phyloP scores from a whole-genome alignment of 2,329 filamentous ascomycete genomes.

The Didymella segeticola region DNA sequence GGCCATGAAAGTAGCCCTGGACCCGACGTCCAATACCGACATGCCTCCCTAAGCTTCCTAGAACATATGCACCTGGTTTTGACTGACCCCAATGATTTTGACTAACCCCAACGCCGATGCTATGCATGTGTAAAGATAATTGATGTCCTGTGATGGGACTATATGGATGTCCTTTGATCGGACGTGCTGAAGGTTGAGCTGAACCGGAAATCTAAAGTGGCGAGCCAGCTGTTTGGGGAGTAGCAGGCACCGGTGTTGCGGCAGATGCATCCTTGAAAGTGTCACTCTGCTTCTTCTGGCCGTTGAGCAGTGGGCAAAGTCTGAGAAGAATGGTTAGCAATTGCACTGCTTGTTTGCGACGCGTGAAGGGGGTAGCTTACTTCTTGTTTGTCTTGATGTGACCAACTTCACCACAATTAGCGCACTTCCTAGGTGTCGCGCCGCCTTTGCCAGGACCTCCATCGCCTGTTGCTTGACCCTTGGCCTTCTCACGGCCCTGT shows the following conservation, averaged over 20 bases:
- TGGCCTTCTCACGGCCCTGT: slow-evolving; percentile 88
- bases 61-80: neutral
- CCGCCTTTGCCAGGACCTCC: slow-evolving; percentile 55
- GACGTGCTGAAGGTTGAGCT: neutral
- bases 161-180: neutral
- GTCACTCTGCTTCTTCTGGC: slow-evolving; percentile 48
- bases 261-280: slow-evolving; percentile 46
- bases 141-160: neutral
- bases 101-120: slow-evolving; percentile 25
- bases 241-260: slow-evolving; percentile 30
- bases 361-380: slow-evolving; percentile 53
- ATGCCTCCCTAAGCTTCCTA: neutral
- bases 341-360: neutral
- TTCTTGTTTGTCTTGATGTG: slow-evolving; percentile 99
- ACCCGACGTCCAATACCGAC: neutral
- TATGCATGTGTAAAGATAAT: slow-evolving; percentile 25
- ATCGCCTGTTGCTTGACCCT: slow-evolving; percentile 60
- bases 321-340: slow-evolving; percentile 34
- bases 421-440: slow-evolving; percentile 81
- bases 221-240: slow-evolving; percentile 17
- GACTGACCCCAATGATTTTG: neutral
- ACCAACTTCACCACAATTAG: slow-evolving; percentile 94
- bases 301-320: slow-evolving; percentile 49
- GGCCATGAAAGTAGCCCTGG: neutral
- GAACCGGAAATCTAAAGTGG: slow-evolving; percentile 7